Percentiles rank a stretch among this genome's conserved stretches.
phyloP scores from a whole-genome alignment of 345 rosid genomes.

The rapeseed (Brassica napus) region DNA sequence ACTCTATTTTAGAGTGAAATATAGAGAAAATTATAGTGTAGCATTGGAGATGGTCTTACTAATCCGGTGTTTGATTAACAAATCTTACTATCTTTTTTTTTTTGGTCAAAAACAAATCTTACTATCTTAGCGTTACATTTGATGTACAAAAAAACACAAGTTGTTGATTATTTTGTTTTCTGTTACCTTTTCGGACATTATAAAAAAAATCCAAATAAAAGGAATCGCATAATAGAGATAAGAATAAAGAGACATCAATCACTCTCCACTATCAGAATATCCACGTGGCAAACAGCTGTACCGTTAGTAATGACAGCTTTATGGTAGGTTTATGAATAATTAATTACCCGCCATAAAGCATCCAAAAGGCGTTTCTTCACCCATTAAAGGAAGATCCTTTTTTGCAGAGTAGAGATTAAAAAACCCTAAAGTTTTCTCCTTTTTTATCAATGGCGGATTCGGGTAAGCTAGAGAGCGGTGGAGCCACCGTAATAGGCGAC shows the following conservation, averaged over 20 bases:
- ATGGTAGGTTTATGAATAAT: slow-evolving; percentile 38
- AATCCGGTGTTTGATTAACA: background rate
- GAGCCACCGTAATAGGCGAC: slow-evolving; percentile 10
- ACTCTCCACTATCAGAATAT: slow-evolving; percentile 21
- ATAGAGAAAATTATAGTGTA: no score
- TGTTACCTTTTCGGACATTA: background rate
- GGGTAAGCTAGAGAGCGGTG: slow-evolving; percentile 40
- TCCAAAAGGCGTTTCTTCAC: slow-evolving; percentile 25
- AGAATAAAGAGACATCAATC: slow-evolving; percentile 30
- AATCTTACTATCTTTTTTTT: no score
- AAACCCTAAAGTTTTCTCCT: slow-evolving; percentile 23
- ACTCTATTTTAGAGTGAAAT: no score
- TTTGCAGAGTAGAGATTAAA: slow-evolving; percentile 5
- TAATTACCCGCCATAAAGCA: slow-evolving; percentile 44
- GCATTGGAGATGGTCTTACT: no score
- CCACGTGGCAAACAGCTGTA: slow-evolving; percentile 44
- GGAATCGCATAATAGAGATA: slow-evolving; percentile 26
- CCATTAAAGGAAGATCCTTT: slow-evolving; percentile 28
- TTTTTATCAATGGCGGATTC: slow-evolving; percentile 50
- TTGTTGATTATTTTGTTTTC: background rate
- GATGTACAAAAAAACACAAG: background rate
- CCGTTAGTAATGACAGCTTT: slow-evolving; percentile 28
- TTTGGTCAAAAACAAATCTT: no score
- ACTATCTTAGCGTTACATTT: background rate
- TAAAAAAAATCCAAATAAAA: background rate